Evolutionary conservation across 2,329 filamentous ascomycete species (phyloP).

Genomic region (Alternaria triticimaculans): DNA sequence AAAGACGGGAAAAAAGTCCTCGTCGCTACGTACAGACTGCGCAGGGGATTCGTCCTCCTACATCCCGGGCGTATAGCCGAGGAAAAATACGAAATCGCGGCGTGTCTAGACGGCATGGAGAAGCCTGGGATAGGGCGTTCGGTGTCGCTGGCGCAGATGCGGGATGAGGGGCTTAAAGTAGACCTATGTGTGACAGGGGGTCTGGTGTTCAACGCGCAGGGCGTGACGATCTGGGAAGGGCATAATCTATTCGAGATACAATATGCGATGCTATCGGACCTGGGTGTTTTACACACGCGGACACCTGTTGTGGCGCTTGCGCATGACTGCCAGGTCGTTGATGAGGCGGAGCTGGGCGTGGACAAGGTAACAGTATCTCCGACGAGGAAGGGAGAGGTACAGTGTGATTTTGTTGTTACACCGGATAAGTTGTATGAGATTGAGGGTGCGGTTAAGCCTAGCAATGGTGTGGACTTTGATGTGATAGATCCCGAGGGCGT

Average conservation of each 20-base stretch:
- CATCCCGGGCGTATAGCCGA: conserved; percentile 45
- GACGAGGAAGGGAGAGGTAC: conserved; percentile 49
- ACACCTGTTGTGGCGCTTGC: conserved; percentile 47
- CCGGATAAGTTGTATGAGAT: conserved; percentile 42
- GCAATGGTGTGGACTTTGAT: conserved; percentile 49
- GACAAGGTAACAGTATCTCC: conserved; percentile 26
- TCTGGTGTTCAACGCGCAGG: conserved; percentile 49
- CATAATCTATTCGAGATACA: conserved; percentile 54
- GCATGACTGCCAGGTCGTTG: conserved; percentile 53
- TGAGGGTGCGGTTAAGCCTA: conserved; percentile 41
- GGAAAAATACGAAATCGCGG: conserved; percentile 41
- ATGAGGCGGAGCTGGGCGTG: conserved; percentile 29
- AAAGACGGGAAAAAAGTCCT: conserved; percentile 52
- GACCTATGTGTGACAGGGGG: conserved; percentile 52
- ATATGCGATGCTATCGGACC: conserved; percentile 50
- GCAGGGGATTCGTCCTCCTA: conserved; percentile 52
- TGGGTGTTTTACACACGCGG: conserved; percentile 35
- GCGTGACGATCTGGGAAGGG: conserved; percentile 52
- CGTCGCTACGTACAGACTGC: conserved; percentile 52
- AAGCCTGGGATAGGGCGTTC: conserved; percentile 43
- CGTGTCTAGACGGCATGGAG: conserved; percentile 56
- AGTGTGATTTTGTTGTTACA: conserved; percentile 52
- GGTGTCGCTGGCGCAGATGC: conserved; percentile 48
- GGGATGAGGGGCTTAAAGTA: conserved; percentile 33
- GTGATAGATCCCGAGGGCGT: conserved; percentile 46